Evolutionary conservation across 2,329 filamentous ascomycete genomes (phyloP), one percentile per base, ranked within the genome.

Genomic region (Alternaria infectoria): DNA sequence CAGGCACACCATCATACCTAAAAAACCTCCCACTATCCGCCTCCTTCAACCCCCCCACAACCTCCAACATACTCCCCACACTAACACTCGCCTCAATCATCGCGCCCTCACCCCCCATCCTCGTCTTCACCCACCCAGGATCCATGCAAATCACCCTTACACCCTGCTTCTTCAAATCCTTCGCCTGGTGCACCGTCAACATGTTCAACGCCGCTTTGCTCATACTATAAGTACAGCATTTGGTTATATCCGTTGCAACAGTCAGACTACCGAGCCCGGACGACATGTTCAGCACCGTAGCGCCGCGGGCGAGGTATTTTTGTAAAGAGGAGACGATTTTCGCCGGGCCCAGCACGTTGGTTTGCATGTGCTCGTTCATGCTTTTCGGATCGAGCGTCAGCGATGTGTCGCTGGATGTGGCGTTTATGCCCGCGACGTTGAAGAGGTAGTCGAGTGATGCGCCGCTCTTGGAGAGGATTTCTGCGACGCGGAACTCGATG

Each of bases 301-400:
- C 78, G 9, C 74, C 70, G 1, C 71, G 47, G 6, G 73, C 72
- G 1, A 81, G 64, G n/a, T 78, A 72, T 26, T 64, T 67, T 12
- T 65, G 57, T 0, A 86, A 65, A 2, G 77, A 75, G 68, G 84
- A 76, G 0, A 83, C 78, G 7, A 81, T 77, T 60, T 83, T 83
- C 1, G 83, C 83, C 0, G 84, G 84, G 0, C 84, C 84, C 17
- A 85, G 58, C 4, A 85, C 83, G 58, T 86, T 86, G 65, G 80
- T 72, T 25, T 77, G 71, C 54, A 86, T 80, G 52, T 84, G 80
- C n/a, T 77, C 68, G 3, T 75, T 44, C 26, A 85, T 66, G 2
- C 75, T 78, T 1, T 75, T 72, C 0, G 79, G 67, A 10, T 78
- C 77, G 2, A 85, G 77, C 1, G 74, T 77, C 17, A 85, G 69